These are phyloP conservation scores for Wickerhamomyces bisporus DNA, from an alignment of 805 yeast species.

Conservation along the genomic window DNA sequence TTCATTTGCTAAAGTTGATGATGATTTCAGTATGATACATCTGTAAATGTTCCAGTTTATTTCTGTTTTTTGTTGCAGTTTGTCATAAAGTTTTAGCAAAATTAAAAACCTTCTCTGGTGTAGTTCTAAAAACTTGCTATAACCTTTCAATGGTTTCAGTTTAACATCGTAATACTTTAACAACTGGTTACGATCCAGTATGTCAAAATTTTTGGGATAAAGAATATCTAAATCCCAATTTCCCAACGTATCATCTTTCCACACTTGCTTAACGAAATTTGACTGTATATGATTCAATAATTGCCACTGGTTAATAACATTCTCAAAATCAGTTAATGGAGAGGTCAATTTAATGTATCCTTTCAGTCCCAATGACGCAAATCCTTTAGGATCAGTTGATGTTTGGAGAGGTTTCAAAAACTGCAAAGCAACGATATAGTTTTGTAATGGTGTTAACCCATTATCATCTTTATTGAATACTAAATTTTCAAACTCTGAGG, in stretches of 20 bases:
- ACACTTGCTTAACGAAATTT: slow-evolving; percentile 1
- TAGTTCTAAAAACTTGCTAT: neutral
- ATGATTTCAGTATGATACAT: slow-evolving; percentile 6
- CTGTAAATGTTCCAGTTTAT: slow-evolving; percentile 7
- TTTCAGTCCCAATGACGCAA: slow-evolving; percentile 5
- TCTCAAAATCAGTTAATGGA: slow-evolving; percentile 6
- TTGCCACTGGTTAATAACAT: slow-evolving; percentile 11
- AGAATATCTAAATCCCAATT: slow-evolving; percentile 2
- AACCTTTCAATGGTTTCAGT: slow-evolving; percentile 3
- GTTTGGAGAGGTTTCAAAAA: slow-evolving; percentile 5
- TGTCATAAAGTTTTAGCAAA: neutral
- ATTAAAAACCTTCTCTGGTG: neutral
- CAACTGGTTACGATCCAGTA: slow-evolving; percentile 2
- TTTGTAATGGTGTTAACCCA: slow-evolving; percentile 10
- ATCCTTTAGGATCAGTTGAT: slow-evolving; percentile 2
- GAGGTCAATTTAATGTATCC: slow-evolving; percentile 4
- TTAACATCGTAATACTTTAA: slow-evolving; percentile 4
- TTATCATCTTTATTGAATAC: slow-evolving; percentile 6
- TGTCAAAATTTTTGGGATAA: slow-evolving; percentile 6
- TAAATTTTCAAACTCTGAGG: slow-evolving; percentile 8
- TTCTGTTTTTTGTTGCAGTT: neutral
- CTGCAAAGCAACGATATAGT: slow-evolving; percentile 7
- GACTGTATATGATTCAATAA: slow-evolving; percentile 5
- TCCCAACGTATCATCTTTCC: neutral
- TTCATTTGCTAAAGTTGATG: neutral